Base-by-base conservation (phyloP, 225 moss, liverwort and hornwort genomes). In the Physcomitrium patens region DNA sequence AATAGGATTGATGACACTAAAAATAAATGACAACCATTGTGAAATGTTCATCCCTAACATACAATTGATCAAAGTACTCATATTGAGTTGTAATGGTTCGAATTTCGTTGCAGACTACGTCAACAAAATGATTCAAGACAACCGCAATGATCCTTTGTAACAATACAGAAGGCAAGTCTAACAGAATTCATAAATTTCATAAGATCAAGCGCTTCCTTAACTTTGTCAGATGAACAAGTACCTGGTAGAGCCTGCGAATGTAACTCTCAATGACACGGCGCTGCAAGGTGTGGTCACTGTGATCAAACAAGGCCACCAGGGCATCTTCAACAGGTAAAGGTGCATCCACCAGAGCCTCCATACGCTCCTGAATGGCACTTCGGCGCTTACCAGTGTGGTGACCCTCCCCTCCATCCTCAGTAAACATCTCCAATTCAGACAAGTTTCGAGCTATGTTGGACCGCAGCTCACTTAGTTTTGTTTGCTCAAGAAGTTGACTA, bases 341-440 rank as follows among this genome's bases (percentile, higher is more conserved):
- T 10, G 91, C 93, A 69, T 93, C 90, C 23, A 99, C 93, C 27
- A 95, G 78, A 76, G 89, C 89, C 71, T 93, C 95, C 86, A 99
- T 99, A 48, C 99, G 89, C 78, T 99, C 93, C 65, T 99, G 93
- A 58, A 99, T 74, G 24, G 95, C 93, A 79, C 90, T 91, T 75
- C 93, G 86, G 18, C 93, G 93, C 59, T 85, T 89, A 8, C 91
- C 87, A 80, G 75, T 85, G 49, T 77, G 84, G 31, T 83, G 87
- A 27, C 93, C 90, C n/a, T 99, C 97, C 23, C 94, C 94, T 66
- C 93, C 97, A 76, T 99, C 99, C 82, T 99, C 99, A 14, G 93
- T 99, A 76, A 99, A 99, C 99, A 99, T 99, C 68, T 99, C 99
- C 82, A 99, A 74, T 78, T 99, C 95, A 14, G 99, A 99, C 75